Conservation (phyloP, 805 yeast genomes). For the Teunomyces tritomae region DNA sequence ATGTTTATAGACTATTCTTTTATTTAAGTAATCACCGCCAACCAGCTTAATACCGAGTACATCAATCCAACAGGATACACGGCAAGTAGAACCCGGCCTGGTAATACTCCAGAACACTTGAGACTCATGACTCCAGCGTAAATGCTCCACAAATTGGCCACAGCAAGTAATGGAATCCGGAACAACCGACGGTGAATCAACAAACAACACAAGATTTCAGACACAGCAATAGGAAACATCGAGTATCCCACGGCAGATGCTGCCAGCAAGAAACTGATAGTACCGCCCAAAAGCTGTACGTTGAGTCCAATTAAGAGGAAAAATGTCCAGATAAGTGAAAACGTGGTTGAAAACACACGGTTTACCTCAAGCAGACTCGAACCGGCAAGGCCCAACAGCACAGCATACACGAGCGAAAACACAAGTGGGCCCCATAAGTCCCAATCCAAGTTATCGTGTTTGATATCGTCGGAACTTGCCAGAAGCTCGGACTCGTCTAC, state of each 20-base stretch:
- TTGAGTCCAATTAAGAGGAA: conserved; percentile 59
- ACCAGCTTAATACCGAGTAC: conserved; percentile 63
- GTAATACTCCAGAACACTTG: conserved; percentile 62
- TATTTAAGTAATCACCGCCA: conserved; percentile 54
- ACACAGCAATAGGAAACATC: conserved; percentile 60
- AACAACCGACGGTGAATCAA: conserved; percentile 48
- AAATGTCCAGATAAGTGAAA: conserved; percentile 62
- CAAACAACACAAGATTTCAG: conserved; percentile 47
- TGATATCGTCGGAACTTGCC: conserved; percentile 7
- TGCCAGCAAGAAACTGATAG: conserved; percentile 65
- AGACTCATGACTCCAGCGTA: conserved; percentile 62
- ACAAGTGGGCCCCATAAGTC: conserved; percentile 72
- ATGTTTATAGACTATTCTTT: not conserved
- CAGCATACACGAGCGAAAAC: conserved; percentile 55
- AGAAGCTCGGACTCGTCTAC: conserved; percentile 19
- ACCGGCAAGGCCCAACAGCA: conserved; percentile 42
- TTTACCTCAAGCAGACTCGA: conserved; percentile 35
- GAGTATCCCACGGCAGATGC: conserved; percentile 70
- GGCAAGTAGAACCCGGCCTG: conserved; percentile 60
- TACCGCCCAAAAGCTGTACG: conserved; percentile 60
- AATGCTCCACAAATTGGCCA: conserved; percentile 59
- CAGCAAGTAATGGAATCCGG: conserved; percentile 44
- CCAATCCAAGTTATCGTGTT: conserved; percentile 45
- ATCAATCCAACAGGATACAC: conserved; percentile 64
- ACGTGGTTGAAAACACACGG: conserved; percentile 60